Base-by-base conservation (phyloP, 1,284 basidiomycete genomes). In the Cryptococcus jaspeensis region DNA sequence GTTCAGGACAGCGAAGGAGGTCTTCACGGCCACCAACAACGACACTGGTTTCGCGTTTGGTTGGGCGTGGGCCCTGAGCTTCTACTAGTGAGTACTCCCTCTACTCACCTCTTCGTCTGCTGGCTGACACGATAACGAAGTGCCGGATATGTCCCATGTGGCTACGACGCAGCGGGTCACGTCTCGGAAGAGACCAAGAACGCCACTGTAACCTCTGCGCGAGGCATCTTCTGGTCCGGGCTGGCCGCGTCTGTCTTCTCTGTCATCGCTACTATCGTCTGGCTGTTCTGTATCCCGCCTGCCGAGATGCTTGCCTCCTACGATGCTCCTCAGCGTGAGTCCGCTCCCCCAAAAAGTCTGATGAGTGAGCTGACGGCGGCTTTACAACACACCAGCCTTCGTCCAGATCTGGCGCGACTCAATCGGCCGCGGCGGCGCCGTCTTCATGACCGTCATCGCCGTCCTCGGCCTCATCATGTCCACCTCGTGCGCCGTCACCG, bases 151-250 rank as follows among this genome's bases (percentile, higher is more conserved):
- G 28, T 32, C 28, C 28, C 28, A 32, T 32, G 28, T 32, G 90
- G 90, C 2, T 92, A 91, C 65, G 90, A 92, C 73, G 90, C 90
- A 0, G 87, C 89, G 16, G 90, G 90, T 0, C 90, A 92, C 62
- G 87, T 92, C 58, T 89, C 89, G 2, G 90, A 92, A 75, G 90
- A 92, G 76, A 92, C 90, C 0, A 89, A 89, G 74, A 87, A 92
- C 69, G 90, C 90, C 39, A 88, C 88, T 59, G 82, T 90, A 42
- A 81, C 86, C 41, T 88, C 90, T 7, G 87, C 86, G 5, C 86
- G 84, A 68, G 90, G 90, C 1, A 89, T 93, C 60, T 77, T 92
- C 39, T 83, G 77, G 52, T 87, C 87, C 61, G 86, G 85, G 22
- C 70, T 90, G 22, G 85, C 87, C 12, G 90, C 89, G 0, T 89